Base-by-base conservation (phyloP, 768 basidiomycete genomes). In the Baorangia bicolor region DNA sequence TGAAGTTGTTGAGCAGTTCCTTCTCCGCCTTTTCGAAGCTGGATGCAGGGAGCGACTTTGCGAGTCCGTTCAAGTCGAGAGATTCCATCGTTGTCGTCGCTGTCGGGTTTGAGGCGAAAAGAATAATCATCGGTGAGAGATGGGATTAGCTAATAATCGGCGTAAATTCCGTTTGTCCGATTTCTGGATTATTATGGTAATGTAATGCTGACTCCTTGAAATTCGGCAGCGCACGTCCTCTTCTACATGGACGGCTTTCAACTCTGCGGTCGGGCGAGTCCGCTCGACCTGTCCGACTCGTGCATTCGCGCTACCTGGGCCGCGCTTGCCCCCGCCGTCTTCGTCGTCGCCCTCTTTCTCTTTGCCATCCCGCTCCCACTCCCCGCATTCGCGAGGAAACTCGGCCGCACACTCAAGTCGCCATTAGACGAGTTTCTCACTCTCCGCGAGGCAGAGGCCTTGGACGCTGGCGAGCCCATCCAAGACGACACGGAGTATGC, bases 1-100 rank as follows among this genome's bases (percentile, higher is more conserved):
- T 86, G 69, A 92, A 92, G 64, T 92, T 89, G 69, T 90, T 87
- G 10, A 86, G 74, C 1, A 93, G 77, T 28, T 91, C 89, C 58
- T 87, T 88, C 75, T 92, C 91, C 25, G 89, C 87, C 66, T 87
- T 88, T 66, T 87, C 88, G 34, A 80, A 74, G 62, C 84, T 85
- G 5, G 85, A 81, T 7, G 73, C 80, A 1, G 89, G 90, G 5
- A 92, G 80, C 1, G 90, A 90, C 68, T 72, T 88, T 28, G 82
- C 90, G 50, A 92, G 86, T 12, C 85, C 88, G 69, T 88, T 87
- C 64, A 91, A 79, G 72, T 89, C 87, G 70, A 92, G 82, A 10
- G 87, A 87, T 73, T 88, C 87, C 87, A 87, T 88, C 53, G 51
- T 42, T 31, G 63, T 55, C 45, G 63, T 51, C 45, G 64, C 37